Evolutionary conservation across 2,329 filamentous ascomycete genomes (phyloP).

Genomic region (Bipolaris sorokiniana): DNA sequence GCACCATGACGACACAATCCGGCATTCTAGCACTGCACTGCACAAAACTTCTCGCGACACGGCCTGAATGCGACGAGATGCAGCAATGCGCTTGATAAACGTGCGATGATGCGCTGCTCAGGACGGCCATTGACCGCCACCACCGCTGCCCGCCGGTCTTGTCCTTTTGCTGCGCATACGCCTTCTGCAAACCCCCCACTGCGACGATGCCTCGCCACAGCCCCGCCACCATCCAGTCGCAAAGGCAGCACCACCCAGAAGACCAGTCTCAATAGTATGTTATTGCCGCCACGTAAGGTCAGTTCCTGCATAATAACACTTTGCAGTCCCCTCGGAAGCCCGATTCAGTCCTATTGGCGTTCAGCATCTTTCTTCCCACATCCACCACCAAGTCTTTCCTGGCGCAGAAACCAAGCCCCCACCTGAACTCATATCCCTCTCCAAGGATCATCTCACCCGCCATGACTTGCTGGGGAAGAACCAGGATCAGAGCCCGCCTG

Average conservation of each 20-base stretch:
- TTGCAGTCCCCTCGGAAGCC: slow-evolving; percentile 56
- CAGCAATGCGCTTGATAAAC: slow-evolving; percentile 24
- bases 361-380: slow-evolving; percentile 84
- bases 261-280: slow-evolving; percentile 30
- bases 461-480: slow-evolving; percentile 93
- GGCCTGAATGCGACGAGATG: slow-evolving; percentile 27
- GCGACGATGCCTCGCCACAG: slow-evolving; percentile 40
- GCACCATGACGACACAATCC: slow-evolving; percentile 6
- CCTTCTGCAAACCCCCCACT: slow-evolving; percentile 21
- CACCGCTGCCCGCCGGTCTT: slow-evolving; percentile 28
- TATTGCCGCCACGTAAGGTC: not conserved
- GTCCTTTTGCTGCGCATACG: slow-evolving; percentile 15
- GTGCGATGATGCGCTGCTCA: slow-evolving; percentile 41
- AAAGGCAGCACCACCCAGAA: slow-evolving; percentile 1
- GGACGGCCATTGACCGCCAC: slow-evolving; percentile 30
- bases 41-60: not conserved
- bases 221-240: slow-evolving; percentile 9
- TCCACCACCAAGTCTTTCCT: slow-evolving; percentile 84
- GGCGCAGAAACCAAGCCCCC: slow-evolving; percentile 61
- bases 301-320: not conserved
- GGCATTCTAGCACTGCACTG: not conserved
- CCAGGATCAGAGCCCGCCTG: slow-evolving; percentile 72
- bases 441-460: slow-evolving; percentile 78
- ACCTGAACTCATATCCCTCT: slow-evolving; percentile 76
- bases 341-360: slow-evolving; percentile 93